phyloP scores from a whole-genome alignment of 148 eudicot species.

The Oxyria digyna region DNA sequence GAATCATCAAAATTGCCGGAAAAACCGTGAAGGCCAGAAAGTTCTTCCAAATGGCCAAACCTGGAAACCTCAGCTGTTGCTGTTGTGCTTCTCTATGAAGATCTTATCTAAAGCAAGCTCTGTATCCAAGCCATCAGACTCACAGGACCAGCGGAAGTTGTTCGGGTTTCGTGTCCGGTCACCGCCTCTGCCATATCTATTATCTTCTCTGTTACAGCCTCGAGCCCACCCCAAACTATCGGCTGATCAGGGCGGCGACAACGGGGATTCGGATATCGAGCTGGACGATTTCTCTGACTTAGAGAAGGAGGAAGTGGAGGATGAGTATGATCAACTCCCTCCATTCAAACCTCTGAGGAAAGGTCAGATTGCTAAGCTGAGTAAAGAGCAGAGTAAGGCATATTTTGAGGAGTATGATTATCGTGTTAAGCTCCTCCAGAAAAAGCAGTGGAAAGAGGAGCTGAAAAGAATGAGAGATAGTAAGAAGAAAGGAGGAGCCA shows the following conservation, averaged over 20 bases:
- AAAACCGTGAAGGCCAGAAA: constrained; percentile 83
- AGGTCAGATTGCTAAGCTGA: constrained; percentile 63
- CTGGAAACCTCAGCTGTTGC: constrained; percentile 81
- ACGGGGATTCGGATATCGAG: constrained; percentile 78
- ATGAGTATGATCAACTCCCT: constrained; percentile 94
- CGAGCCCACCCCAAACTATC: constrained; percentile 86
- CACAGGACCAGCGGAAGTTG: constrained; percentile 65
- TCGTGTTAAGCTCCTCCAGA: constrained; percentile 88
- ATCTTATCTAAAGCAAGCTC: constrained; percentile 68
- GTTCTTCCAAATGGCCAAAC: constrained; percentile 93
- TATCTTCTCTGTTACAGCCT: constrained; percentile 82
- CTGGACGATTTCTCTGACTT: constrained; percentile 69
- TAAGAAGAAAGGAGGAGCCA: constrained; percentile 47
- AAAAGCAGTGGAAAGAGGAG: constrained; percentile 92
- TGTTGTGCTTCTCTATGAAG: constrained; percentile 81
- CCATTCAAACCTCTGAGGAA: constrained; percentile 87
- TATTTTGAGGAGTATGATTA: constrained; percentile 91
- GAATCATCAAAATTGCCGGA: constrained; percentile 82
- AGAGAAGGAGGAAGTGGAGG: constrained; percentile 73
- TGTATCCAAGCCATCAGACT: constrained; percentile 59
- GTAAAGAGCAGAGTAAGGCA: constrained; percentile 70
- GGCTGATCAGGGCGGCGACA: constrained; percentile 67
- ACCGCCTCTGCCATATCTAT: constrained; percentile 74
- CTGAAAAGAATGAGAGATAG: constrained; percentile 68
- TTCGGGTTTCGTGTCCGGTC: constrained; percentile 76